Evolutionary conservation across 257 asterid species (phyloP).

Genomic region (Apocynum venetum): DNA sequence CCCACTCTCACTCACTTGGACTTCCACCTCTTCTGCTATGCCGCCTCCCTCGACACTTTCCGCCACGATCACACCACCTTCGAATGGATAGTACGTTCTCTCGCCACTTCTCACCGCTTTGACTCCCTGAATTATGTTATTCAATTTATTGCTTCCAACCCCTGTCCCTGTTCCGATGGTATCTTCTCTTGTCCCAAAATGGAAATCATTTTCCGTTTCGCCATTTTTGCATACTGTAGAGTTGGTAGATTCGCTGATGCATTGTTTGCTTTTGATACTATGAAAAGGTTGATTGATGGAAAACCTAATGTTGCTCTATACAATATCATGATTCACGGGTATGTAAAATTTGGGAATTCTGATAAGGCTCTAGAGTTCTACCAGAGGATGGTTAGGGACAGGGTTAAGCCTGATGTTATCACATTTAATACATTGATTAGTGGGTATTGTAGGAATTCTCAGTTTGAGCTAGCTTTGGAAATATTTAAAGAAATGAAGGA

Average conservation of each 20-base stretch:
- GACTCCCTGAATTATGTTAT: slow-evolving; percentile 61
- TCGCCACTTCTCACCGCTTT: slow-evolving; percentile 64
- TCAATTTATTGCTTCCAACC: slow-evolving; percentile 69
- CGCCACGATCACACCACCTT: slow-evolving; percentile 89
- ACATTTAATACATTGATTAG: slow-evolving; percentile 76
- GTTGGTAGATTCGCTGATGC: slow-evolving; percentile 64
- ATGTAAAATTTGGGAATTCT: slow-evolving; percentile 50
- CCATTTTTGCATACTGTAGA: slow-evolving; percentile 55
- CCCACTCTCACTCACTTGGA: slow-evolving; percentile 79
- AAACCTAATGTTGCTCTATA: slow-evolving; percentile 57
- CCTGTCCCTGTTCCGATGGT: slow-evolving; percentile 94
- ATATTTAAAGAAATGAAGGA: slow-evolving; percentile 82
- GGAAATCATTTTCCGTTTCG: slow-evolving; percentile 65
- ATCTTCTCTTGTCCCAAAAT: slow-evolving; percentile 76
- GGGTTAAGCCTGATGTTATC: slow-evolving; percentile 62
- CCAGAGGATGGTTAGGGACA: slow-evolving; percentile 54
- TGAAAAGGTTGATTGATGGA: slow-evolving; percentile 77
- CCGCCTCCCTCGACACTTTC: slow-evolving; percentile 78
- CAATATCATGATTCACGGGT: slow-evolving; percentile 72
- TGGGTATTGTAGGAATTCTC: slow-evolving; percentile 58
- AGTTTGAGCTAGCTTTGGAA: slow-evolving; percentile 55
- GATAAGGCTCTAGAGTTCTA: slow-evolving; percentile 57
- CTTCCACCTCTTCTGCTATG: slow-evolving; percentile 76
- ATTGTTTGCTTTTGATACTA: slow-evolving; percentile 52
- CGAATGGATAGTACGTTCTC: slow-evolving; percentile 79